A percentile compares a stretch with the other conserved stretches of the same genome.
These are phyloP conservation scores for Suillus tomentosus DNA, from an alignment of 768 basidiomycete genomes.

Conservation along the genomic window DNA sequence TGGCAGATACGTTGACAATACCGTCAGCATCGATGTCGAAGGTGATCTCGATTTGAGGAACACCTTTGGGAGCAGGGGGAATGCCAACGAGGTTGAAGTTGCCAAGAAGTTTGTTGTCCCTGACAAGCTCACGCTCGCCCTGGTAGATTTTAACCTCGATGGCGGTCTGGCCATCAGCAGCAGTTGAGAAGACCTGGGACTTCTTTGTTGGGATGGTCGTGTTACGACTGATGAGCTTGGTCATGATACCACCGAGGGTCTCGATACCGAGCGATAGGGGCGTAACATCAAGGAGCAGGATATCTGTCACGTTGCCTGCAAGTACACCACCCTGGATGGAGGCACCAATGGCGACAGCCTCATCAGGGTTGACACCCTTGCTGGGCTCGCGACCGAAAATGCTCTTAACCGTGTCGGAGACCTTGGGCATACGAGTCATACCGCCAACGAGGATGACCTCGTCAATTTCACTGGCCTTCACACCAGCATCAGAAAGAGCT, in stretches of 20 bases:
- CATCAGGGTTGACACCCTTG: conserved; percentile 99
- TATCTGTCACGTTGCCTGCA: conserved; percentile 94
- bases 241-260: conserved; percentile 99
- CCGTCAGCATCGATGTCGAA: conserved; percentile 98
- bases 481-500: conserved; percentile 89
- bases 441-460: conserved; percentile 99
- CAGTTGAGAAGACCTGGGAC: conserved; percentile 98
- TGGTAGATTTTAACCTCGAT: conserved; percentile 99
- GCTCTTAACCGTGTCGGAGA: conserved; percentile 81
- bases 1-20: conserved; percentile 96
- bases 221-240: conserved; percentile 96
- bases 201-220: conserved; percentile 99
- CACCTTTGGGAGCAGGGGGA: conserved; percentile 76
- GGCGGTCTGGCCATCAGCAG: conserved; percentile 98
- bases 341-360: conserved; percentile 98
- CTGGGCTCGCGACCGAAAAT: conserved; percentile 96
- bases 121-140: conserved; percentile 97
- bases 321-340: conserved; percentile 98
- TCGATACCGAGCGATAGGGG: conserved; percentile 94
- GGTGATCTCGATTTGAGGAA: conserved; percentile 82
- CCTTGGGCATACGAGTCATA: conserved; percentile 97
- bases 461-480: conserved; percentile 90
- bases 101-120: conserved; percentile 98
- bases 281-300: conserved; percentile 93
- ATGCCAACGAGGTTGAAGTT: conserved; percentile 99